Evolutionary conservation across 1,284 basidiomycete genomes (phyloP).

Genomic region (Baeospora myosura): DNA sequence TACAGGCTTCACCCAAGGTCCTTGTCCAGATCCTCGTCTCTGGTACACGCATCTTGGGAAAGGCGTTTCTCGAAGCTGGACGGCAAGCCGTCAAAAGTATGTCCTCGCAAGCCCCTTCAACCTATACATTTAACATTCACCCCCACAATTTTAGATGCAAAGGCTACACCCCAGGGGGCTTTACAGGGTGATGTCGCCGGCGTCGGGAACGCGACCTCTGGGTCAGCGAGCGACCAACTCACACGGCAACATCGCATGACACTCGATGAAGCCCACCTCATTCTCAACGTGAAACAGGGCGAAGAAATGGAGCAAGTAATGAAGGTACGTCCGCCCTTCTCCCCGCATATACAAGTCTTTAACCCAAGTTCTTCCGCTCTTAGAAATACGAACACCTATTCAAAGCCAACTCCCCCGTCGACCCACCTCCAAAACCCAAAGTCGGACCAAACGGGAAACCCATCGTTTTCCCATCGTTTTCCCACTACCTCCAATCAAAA

Average conservation of each 20-base stretch:
- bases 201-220: conserved; percentile 66
- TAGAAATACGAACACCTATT: conserved; percentile 93
- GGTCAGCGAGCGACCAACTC: conserved; percentile 67
- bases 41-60: conserved; percentile 82
- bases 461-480: conserved; percentile 46
- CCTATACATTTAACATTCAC: conserved; percentile 1
- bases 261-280: conserved; percentile 89
- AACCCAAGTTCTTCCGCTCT: conserved; percentile 5
- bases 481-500: conserved; percentile 95
- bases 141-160: conserved; percentile 72
- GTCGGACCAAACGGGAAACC: conserved; percentile 28
- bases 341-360: background rate
- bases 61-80: conserved; percentile 87
- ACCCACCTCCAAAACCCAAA: conserved; percentile 43
- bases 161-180: conserved; percentile 59
- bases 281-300: conserved; percentile 84
- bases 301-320: conserved; percentile 63
- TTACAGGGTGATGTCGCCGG: conserved; percentile 61
- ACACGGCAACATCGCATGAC: conserved; percentile 89
- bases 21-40: conserved; percentile 80
- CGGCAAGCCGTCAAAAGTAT: conserved; percentile 89
- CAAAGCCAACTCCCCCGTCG: conserved; percentile 75
- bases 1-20: conserved; percentile 66
- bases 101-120: conserved; percentile 22
- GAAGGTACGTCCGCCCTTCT: conserved; percentile 45